Evolutionary conservation across 2,329 filamentous ascomycete genomes (phyloP).

Genomic region (Colletotrichum gloeosporioides): DNA sequence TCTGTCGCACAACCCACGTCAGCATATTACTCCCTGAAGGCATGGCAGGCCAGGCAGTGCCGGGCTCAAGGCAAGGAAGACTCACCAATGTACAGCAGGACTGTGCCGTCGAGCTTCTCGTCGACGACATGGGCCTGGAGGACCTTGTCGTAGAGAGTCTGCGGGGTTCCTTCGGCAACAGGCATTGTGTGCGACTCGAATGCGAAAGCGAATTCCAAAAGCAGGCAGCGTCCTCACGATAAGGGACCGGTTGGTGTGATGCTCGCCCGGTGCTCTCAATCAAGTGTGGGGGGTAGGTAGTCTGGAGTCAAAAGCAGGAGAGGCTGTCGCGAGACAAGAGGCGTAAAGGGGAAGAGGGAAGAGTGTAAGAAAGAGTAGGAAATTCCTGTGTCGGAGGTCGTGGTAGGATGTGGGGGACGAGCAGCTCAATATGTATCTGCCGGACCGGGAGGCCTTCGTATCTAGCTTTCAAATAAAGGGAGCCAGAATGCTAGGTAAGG

Average conservation of each 20-base stretch:
- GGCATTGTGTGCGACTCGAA: slow-evolving; percentile 67
- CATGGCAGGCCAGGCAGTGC: background rate
- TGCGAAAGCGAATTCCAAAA: background rate
- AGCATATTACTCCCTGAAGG: background rate
- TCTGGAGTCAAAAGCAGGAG: background rate
- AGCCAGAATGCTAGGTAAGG: background rate
- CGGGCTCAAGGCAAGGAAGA: slow-evolving; percentile 4
- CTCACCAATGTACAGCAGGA: slow-evolving; percentile 91
- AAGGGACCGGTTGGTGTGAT: background rate
- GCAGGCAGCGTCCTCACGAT: background rate
- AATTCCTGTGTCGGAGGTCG: slow-evolving; percentile 9
- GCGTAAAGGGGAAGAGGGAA: background rate
- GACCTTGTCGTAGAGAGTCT: slow-evolving; percentile 97
- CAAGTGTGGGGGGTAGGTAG: background rate
- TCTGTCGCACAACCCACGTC: slow-evolving; percentile 53
- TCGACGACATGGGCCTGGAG: slow-evolving; percentile 94
- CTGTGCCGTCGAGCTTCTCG: slow-evolving; percentile 91
- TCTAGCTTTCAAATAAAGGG: background rate
- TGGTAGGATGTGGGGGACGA: slow-evolving; percentile 18
- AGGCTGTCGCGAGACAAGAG: background rate
- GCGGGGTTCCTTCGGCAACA: slow-evolving; percentile 71
- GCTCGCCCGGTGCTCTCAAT: background rate
- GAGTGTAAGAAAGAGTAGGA: slow-evolving; percentile 3
- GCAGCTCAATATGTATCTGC: slow-evolving; percentile 21
- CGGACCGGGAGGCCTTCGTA: slow-evolving; percentile 21